Evolutionary conservation across 768 basidiomycete genomes (phyloP).

Genomic region (Candolleomyces aberdarensis): DNA sequence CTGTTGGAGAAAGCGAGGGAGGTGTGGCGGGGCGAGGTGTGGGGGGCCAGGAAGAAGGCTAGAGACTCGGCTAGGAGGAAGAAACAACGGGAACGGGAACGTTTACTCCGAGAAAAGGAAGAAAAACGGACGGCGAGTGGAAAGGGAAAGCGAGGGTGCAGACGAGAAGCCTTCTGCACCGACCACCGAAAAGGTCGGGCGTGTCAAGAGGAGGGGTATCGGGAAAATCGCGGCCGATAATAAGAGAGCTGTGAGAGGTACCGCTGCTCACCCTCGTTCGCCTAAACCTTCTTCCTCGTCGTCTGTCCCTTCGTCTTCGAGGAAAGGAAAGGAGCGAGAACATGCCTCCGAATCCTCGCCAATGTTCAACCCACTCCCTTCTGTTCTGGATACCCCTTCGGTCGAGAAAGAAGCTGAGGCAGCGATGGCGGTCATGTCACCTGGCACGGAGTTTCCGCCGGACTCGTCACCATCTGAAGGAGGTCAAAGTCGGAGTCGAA

Average conservation of each 20-base stretch:
- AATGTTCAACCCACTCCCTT: neutral
- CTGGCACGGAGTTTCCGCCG: neutral
- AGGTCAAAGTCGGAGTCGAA: neutral
- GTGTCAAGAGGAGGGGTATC: slow-evolving; percentile 2
- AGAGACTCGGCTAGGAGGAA: neutral
- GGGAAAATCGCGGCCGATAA: neutral
- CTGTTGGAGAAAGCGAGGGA: slow-evolving; percentile 40
- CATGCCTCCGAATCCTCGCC: too few relatives aligned
- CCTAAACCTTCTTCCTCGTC: neutral
- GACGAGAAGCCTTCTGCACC: neutral
- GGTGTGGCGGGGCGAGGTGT: slow-evolving; percentile 12
- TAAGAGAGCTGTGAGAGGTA: neutral
- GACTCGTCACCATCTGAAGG: neutral
- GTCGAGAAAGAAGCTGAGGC: neutral
- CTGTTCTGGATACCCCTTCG: neutral
- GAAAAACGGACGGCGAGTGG: neutral
- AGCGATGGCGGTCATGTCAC: neutral
- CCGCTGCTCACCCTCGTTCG: neutral
- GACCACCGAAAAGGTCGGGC: neutral
- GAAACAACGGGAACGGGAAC: neutral
- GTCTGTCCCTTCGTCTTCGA: neutral
- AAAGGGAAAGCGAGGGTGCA: neutral
- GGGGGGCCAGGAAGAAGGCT: neutral
- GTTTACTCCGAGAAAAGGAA: neutral
- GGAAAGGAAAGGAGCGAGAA: neutral